These are phyloP conservation scores for Helianthus annuus DNA, from an alignment of 129 eudicot genomes.

Conservation along the genomic window DNA sequence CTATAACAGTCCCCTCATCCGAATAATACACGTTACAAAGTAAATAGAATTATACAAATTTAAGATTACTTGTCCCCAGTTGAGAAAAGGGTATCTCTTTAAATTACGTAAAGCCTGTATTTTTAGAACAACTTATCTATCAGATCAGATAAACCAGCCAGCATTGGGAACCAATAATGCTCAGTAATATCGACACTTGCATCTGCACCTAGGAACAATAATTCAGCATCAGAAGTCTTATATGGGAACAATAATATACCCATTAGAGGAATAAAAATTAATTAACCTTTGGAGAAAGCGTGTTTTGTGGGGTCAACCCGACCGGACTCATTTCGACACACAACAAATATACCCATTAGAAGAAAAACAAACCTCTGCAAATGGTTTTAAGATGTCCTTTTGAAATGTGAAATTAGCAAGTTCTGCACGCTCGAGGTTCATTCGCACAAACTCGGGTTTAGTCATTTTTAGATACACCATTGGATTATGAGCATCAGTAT, in stretches of 20 bases:
- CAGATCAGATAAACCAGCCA: slow-evolving; percentile 95
- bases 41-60: no score
- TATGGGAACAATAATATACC: no score
- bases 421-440: slow-evolving; percentile 93
- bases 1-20: no score
- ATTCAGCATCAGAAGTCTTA: no score
- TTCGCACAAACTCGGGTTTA: slow-evolving; percentile 81
- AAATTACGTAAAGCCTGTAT: no score
- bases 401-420: slow-evolving; percentile 95
- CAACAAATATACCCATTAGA: background rate
- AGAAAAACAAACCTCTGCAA: slow-evolving; percentile 80
- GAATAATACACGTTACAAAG: no score
- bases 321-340: background rate
- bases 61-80: no score
- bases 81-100: no score
- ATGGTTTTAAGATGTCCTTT: slow-evolving; percentile 93
- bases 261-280: no score
- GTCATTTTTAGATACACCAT: slow-evolving; percentile 96
- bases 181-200: slow-evolving; percentile 77
- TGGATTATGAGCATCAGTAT: slow-evolving; percentile 99
- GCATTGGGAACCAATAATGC: slow-evolving; percentile 99
- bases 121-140: no score
- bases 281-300: background rate
- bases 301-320: background rate
- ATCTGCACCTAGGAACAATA: no score